A percentile compares a stretch with the other conserved stretches of the same genome.
phyloP scores from a whole-genome alignment of 140 eudicot species.

The Cichorium intybus region DNA sequence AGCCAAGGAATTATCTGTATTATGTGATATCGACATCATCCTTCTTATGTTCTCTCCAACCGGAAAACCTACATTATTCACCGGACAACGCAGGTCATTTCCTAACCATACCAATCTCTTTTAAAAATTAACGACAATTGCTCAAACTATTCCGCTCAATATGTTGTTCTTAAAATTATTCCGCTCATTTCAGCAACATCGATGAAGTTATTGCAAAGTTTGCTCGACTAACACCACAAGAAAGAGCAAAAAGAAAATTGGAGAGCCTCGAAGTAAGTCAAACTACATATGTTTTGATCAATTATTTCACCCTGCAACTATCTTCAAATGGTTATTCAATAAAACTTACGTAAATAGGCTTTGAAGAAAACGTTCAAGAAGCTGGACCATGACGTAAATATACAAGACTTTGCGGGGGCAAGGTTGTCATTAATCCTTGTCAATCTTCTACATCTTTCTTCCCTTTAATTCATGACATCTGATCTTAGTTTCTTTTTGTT shows the following conservation, averaged over 20 bases:
- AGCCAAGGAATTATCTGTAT: constrained; percentile 77
- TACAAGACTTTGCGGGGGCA: constrained; percentile 71
- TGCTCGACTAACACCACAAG: constrained; percentile 82
- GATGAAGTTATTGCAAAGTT: constrained; percentile 85
- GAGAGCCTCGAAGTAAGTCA: constrained; percentile 94
- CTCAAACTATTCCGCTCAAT: neutral
- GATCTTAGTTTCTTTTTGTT: constrained; percentile 13
- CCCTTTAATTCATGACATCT: constrained; percentile 10
- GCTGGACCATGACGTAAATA: constrained; percentile 89
- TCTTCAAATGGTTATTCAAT: neutral
- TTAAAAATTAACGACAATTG: neutral
- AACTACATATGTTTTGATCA: neutral
- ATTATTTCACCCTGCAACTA: neutral
- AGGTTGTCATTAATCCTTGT: constrained; percentile 47
- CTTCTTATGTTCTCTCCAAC: constrained; percentile 92
- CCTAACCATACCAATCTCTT: neutral
- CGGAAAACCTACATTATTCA: constrained; percentile 74
- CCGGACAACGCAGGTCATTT: constrained; percentile 76
- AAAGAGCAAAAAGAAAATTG: constrained; percentile 89
- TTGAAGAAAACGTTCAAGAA: constrained; percentile 88
- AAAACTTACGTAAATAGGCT: constrained; percentile 39
- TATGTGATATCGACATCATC: constrained; percentile 85
- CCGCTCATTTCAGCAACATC: constrained; percentile 49
- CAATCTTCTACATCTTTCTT: neutral
- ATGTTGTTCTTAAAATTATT: neutral